phyloP scores from a whole-genome alignment of 73 alveolate genomes.

The Diophrys appendiculata region DNA sequence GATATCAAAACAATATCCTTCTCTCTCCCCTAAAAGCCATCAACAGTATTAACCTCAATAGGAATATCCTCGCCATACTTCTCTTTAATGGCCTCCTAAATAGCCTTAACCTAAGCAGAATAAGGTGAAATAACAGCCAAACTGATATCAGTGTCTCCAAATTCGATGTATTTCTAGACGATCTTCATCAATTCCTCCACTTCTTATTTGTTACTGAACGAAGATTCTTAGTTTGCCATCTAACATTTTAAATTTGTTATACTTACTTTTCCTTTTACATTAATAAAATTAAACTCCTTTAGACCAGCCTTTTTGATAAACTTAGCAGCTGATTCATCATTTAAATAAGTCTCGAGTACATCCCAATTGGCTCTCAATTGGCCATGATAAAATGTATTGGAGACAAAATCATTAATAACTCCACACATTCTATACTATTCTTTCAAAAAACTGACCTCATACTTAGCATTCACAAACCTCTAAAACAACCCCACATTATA shows the following conservation, averaged over 20 bases:
- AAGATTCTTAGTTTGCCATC: neutral
- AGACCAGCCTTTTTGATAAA: too few species aligned
- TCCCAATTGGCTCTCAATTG: too few species aligned
- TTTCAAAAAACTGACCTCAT: conserved; percentile 45
- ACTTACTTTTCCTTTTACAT: too few species aligned
- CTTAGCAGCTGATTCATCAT: too few species aligned
- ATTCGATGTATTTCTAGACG: too few species aligned
- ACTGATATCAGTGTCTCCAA: too few species aligned
- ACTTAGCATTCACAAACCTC: conserved; percentile 33
- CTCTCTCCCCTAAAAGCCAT: conserved; percentile 95
- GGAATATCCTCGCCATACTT: too few species aligned
- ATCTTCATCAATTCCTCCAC: too few species aligned
- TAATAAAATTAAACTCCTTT: neutral
- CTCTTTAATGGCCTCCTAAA: neutral
- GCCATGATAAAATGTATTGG: conserved; percentile 42
- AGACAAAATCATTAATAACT: conserved; percentile 45
- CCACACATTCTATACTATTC: conserved; percentile 62
- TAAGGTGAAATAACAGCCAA: too few species aligned
- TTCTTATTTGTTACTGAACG: too few species aligned
- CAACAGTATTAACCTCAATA: conserved; percentile 89
- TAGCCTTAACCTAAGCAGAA: neutral
- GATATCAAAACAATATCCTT: conserved; percentile 85
- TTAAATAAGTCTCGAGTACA: too few species aligned
- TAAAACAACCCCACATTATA: neutral
- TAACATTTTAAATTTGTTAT: too few species aligned